Conservation (phyloP, 345 rosid species). For the Dipteronia sinensis region DNA sequence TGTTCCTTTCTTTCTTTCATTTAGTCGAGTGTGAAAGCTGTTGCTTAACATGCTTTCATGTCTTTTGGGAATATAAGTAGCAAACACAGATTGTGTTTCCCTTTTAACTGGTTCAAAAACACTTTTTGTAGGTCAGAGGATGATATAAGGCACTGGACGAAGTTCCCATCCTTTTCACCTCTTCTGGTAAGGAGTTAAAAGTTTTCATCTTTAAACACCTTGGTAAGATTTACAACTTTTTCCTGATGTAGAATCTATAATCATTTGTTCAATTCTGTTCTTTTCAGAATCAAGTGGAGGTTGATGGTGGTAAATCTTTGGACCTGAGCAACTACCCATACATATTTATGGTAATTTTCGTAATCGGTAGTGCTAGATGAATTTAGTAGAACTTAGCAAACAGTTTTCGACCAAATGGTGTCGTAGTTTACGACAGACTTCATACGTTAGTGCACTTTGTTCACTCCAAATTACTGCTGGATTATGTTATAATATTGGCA, state of each 20-base stretch:
- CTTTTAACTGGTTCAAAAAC: neutral
- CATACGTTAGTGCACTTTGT: neutral
- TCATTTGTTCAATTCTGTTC: constrained; percentile 1
- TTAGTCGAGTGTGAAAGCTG: neutral
- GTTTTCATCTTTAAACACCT: neutral
- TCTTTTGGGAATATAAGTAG: neutral
- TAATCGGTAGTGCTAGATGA: neutral
- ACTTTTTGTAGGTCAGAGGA: constrained; percentile 69
- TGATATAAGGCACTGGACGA: constrained; percentile 88
- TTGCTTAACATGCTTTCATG: constrained; percentile 3
- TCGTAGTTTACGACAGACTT: neutral
- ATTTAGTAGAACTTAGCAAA: neutral
- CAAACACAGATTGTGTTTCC: neutral
- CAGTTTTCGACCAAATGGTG: neutral
- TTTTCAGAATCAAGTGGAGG: constrained; percentile 69
- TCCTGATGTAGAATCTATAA: neutral
- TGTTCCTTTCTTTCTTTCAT: constrained; percentile 18
- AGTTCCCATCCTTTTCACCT: constrained; percentile 79
- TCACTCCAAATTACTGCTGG: neutral
- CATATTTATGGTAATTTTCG: constrained; percentile 72
- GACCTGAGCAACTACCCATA: constrained; percentile 73
- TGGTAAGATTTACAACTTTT: constrained; percentile 17
- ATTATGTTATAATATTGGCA: neutral
- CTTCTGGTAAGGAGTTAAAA: constrained; percentile 51
- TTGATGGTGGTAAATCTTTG: constrained; percentile 83